Percentiles rank a stretch among this genome's conserved stretches.
These are phyloP conservation scores for Inosperma sp. DNA, from an alignment of 768 basidiomycete genomes.

Conservation along the genomic window DNA sequence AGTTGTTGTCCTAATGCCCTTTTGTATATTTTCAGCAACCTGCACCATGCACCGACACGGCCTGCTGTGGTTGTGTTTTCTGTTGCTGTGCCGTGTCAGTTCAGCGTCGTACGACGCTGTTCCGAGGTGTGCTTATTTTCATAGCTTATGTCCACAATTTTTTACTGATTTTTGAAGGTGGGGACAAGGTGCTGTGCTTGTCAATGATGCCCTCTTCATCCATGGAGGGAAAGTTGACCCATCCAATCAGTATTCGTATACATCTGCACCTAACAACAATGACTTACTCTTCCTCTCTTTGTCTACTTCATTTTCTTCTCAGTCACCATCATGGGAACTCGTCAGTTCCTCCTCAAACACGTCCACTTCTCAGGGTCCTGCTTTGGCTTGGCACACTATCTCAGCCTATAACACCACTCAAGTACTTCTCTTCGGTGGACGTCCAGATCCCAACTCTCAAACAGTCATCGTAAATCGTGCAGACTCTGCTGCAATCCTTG, in stretches of 20 bases:
- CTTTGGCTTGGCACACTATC: slow-evolving; percentile 76
- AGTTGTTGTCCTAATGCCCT: too few relatives aligned
- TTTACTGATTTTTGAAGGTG: slow-evolving; percentile 42
- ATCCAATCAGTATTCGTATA: slow-evolving; percentile 64
- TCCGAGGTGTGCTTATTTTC: background rate
- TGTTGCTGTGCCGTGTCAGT: background rate
- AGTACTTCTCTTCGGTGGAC: slow-evolving; percentile 71
- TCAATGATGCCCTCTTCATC: slow-evolving; percentile 59
- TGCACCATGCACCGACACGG: slow-evolving; percentile 5
- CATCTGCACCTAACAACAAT: slow-evolving; percentile 65
- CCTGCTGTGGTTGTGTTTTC: background rate
- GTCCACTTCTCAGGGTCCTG: slow-evolving; percentile 48
- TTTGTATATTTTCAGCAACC: too few relatives aligned
- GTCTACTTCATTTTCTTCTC: slow-evolving; percentile 49
- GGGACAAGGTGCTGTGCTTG: slow-evolving; percentile 68
- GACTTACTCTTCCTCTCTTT: slow-evolving; percentile 71
- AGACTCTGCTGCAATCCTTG: slow-evolving; percentile 62
- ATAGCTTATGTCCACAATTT: background rate
- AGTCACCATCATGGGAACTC: slow-evolving; percentile 66
- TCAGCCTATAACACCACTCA: slow-evolving; percentile 55
- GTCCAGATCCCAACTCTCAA: slow-evolving; percentile 55
- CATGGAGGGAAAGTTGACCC: slow-evolving; percentile 81
- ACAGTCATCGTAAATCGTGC: slow-evolving; percentile 45
- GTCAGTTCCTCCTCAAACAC: slow-evolving; percentile 44
- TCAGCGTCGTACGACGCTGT: slow-evolving; percentile 2